A percentile compares a stretch with the other conserved stretches of the same genome.
phyloP scores from a whole-genome alignment of 2,329 filamentous ascomycete genomes.

The Cladosporium austrohemisphaericum region DNA sequence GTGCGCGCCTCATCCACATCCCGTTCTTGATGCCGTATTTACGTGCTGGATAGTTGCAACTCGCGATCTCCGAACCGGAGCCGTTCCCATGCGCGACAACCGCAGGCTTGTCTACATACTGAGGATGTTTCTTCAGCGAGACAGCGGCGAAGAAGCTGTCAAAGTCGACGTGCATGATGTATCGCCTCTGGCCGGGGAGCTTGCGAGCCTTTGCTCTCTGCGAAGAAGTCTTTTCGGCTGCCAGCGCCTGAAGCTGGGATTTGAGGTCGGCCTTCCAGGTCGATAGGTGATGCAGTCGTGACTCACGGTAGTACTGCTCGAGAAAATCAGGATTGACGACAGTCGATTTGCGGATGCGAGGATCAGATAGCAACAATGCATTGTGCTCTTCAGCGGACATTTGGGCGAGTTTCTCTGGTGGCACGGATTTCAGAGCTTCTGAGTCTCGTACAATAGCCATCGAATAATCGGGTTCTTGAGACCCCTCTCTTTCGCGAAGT shows the following conservation, averaged over 20 bases:
- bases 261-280: constrained; percentile 97
- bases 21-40: constrained; percentile 88
- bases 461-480: constrained; percentile 33
- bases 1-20: constrained; percentile 97
- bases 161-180: constrained; percentile 94
- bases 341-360: constrained; percentile 80
- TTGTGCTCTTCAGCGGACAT: constrained; percentile 94
- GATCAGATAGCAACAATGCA: constrained; percentile 75
- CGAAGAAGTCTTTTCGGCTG: constrained; percentile 61
- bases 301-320: constrained; percentile 92
- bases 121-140: constrained; percentile 72
- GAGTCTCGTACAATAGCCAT: constrained; percentile 32
- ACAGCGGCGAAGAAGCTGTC: constrained; percentile 98
- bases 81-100: constrained; percentile 87
- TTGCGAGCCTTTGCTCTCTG: constrained; percentile 52
- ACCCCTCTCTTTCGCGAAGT: constrained; percentile 27
- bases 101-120: constrained; percentile 72
- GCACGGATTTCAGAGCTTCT: constrained; percentile 25
- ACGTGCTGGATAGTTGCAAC: constrained; percentile 91
- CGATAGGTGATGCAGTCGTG: constrained; percentile 87
- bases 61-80: constrained; percentile 88
- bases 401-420: constrained; percentile 36
- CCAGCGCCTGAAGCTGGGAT: constrained; percentile 75
- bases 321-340: constrained; percentile 91
- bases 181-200: constrained; percentile 64